Evolutionary conservation across 345 rosid genomes (phyloP).

Genomic region (Mangifera indica): DNA sequence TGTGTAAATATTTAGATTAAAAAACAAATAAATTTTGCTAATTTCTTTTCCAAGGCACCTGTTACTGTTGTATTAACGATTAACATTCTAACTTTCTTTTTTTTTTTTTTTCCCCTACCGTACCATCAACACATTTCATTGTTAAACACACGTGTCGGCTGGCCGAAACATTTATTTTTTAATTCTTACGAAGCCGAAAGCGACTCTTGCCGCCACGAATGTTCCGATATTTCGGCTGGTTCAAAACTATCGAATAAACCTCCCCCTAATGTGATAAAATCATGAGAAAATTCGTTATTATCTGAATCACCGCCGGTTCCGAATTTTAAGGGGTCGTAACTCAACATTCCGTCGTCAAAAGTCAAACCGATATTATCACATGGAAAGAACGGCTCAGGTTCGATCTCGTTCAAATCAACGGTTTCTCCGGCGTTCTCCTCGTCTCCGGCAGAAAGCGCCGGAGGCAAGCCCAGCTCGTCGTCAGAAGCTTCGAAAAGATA

Average conservation of each 20-base stretch:
- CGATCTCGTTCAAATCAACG: constrained; percentile 29
- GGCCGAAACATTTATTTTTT: background rate
- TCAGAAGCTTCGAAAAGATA: constrained; percentile 78
- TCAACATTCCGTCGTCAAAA: constrained; percentile 41
- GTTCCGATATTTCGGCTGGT: constrained; percentile 42
- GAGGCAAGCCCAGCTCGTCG: constrained; percentile 81
- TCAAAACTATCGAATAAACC: constrained; percentile 54
- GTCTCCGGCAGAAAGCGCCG: constrained; percentile 34
- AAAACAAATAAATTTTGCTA: too few relatives aligned
- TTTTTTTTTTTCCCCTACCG: too few relatives aligned
- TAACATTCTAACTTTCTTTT: too few relatives aligned
- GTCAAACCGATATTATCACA: constrained; percentile 36
- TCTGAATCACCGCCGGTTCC: constrained; percentile 33
- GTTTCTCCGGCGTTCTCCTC: constrained; percentile 28
- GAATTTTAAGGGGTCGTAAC: constrained; percentile 48
- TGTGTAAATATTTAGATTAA: too few relatives aligned
- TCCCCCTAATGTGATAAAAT: constrained; percentile 57
- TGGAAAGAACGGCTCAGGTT: constrained; percentile 28
- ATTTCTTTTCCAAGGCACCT: too few relatives aligned
- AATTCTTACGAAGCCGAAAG: constrained; percentile 38
- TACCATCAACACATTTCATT: too few relatives aligned
- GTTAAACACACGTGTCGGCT: too few relatives aligned
- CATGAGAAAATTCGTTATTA: constrained; percentile 19
- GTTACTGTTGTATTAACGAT: too few relatives aligned
- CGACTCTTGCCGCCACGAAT: constrained; percentile 57